Evolutionary conservation across 1,284 basidiomycete genomes (phyloP).

Genomic region (Moniliophthora roreri): DNA sequence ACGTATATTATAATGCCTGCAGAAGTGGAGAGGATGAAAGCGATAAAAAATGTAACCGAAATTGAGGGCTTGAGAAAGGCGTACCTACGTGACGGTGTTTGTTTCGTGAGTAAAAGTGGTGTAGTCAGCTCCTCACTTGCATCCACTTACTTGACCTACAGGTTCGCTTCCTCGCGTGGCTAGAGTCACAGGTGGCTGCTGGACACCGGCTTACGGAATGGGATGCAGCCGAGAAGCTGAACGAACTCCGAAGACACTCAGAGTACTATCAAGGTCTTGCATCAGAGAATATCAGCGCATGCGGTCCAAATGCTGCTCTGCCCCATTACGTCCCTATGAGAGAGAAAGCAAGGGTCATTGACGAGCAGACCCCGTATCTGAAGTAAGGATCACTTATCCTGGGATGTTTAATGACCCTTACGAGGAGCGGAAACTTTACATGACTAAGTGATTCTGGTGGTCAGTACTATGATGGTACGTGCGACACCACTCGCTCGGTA

Average conservation of each 20-base stretch:
- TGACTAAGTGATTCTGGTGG: conserved; percentile 79
- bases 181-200: conserved; percentile 77
- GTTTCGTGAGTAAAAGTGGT: conserved; percentile 63
- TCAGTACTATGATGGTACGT: conserved; percentile 88
- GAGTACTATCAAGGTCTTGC: conserved; percentile 86
- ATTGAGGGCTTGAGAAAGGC: conserved; percentile 81
- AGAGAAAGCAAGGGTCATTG: conserved; percentile 72
- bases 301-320: conserved; percentile 87
- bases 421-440: background rate
- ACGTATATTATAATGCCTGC: conserved; percentile 70
- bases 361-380: conserved; percentile 80
- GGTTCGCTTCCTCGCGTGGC: conserved; percentile 85
- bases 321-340: conserved; percentile 90
- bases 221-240: conserved; percentile 84
- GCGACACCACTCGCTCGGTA: conserved; percentile 89
- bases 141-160: conserved; percentile 28
- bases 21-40: conserved; percentile 76
- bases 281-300: conserved; percentile 92
- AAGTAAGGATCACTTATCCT: conserved; percentile 76
- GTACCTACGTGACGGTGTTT: conserved; percentile 88
- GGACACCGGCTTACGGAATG: conserved; percentile 83
- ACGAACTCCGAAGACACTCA: conserved; percentile 72
- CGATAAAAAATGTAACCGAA: conserved; percentile 87
- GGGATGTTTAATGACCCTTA: too few species aligned
- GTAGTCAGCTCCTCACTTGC: too few species aligned